These are phyloP conservation scores for Alternaria alternata DNA, from an alignment of 2,329 filamentous ascomycete genomes.

Conservation along the genomic window DNA sequence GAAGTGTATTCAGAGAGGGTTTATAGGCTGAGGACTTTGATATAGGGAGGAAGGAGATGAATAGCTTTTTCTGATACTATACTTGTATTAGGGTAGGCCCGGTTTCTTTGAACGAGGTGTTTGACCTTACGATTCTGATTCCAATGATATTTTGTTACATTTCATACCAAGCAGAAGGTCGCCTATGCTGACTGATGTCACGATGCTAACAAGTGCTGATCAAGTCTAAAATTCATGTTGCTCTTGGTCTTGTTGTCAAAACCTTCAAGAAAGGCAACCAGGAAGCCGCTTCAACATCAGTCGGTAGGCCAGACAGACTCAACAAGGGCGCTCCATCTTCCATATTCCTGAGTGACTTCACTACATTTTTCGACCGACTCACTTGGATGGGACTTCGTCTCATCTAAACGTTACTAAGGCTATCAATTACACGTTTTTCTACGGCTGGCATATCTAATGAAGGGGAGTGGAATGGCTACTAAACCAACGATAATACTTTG, in stretches of 20 bases:
- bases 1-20: slow-evolving; percentile 75
- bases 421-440: accelerated
- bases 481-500: too few species aligned
- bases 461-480: too few species aligned
- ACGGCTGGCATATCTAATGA: too few species aligned
- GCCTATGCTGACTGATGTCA: neutral
- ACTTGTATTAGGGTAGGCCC: neutral
- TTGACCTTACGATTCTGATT: neutral
- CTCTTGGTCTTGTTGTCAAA: neutral
- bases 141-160: neutral
- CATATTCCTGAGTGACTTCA: too few species aligned
- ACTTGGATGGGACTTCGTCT: too few species aligned
- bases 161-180: neutral
- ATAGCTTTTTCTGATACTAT: neutral
- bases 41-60: too few species aligned
- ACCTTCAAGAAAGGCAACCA: neutral
- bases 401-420: too few species aligned
- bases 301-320: neutral
- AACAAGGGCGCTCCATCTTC: neutral
- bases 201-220: neutral
- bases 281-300: neutral
- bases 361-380: too few species aligned
- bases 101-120: neutral
- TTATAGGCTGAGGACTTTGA: slow-evolving; percentile 54
- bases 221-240: accelerated